Evolutionary conservation across 768 basidiomycete species (phyloP).

Genomic region (Rhodotorula kratochvilovae): DNA sequence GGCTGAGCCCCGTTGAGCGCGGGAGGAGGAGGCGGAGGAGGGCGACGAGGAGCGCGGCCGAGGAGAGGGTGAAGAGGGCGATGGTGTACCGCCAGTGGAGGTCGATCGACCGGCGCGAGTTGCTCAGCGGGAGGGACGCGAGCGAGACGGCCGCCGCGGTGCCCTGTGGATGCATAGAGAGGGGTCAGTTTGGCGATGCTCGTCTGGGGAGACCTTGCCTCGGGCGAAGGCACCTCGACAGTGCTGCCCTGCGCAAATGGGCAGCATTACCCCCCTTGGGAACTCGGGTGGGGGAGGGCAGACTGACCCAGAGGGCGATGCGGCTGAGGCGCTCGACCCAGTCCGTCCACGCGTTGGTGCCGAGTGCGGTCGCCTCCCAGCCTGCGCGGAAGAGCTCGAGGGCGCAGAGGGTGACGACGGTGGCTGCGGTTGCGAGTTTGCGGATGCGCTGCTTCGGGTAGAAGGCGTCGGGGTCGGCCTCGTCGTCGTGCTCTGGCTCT

Average conservation of each 20-base stretch:
- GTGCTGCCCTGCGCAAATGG: no score
- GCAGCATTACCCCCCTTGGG: no score
- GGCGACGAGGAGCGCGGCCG: conserved; percentile 4
- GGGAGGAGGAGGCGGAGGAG: conserved; percentile 34
- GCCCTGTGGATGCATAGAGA: no score
- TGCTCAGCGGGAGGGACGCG: conserved; percentile 12
- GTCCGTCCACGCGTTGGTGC: background rate
- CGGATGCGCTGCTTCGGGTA: conserved; percentile 3
- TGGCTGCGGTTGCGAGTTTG: conserved; percentile 3
- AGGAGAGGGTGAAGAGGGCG: conserved; percentile 13
- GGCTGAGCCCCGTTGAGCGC: conserved; percentile 12
- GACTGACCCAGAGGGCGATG: conserved; percentile 22
- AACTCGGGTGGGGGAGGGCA: no score
- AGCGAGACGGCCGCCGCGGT: conserved; percentile 6
- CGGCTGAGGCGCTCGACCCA: conserved; percentile 3
- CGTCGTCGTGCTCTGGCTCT: background rate
- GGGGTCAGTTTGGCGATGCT: no score
- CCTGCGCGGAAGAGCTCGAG: conserved; percentile 7
- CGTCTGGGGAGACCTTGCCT: no score
- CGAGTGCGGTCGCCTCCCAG: conserved; percentile 5
- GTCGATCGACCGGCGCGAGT: background rate
- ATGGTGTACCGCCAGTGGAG: conserved; percentile 34
- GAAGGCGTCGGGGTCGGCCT: conserved; percentile 22
- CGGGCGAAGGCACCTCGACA: no score
- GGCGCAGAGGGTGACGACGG: background rate